Percentiles rank a stretch among this genome's conserved stretches.
These are phyloP conservation scores for Suhomyces sp. DNA, from an alignment of 805 yeast genomes.

Conservation along the genomic window DNA sequence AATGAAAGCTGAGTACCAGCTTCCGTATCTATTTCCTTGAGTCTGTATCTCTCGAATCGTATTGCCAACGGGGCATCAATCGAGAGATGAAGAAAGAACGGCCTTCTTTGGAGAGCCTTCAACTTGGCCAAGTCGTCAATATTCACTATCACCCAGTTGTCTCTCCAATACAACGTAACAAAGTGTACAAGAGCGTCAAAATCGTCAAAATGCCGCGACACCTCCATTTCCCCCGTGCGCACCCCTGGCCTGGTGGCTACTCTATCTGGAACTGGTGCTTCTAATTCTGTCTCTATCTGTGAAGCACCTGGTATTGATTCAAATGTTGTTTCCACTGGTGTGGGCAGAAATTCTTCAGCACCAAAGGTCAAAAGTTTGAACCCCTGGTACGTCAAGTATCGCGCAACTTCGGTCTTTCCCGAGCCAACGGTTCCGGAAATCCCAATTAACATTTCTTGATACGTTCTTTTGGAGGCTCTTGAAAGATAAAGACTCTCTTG, in stretches of 20 bases:
- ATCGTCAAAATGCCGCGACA: constrained; percentile 30
- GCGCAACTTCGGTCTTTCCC: constrained; percentile 64
- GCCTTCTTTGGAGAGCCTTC: constrained; percentile 57
- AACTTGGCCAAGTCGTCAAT: constrained; percentile 45
- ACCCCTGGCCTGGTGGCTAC: too few relatives aligned
- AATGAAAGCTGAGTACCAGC: constrained; percentile 10
- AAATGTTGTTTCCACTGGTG: too few relatives aligned
- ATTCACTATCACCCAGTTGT: constrained; percentile 58
- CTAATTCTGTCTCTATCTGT: too few relatives aligned
- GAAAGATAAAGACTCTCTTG: too few relatives aligned
- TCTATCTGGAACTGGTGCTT: too few relatives aligned
- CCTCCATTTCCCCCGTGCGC: constrained; percentile 8
- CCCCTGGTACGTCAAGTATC: constrained; percentile 56
- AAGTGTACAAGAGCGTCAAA: constrained; percentile 51
- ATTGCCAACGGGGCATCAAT: constrained; percentile 67
- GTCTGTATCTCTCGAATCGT: constrained; percentile 40
- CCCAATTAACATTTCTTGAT: constrained; percentile 72
- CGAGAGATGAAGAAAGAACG: constrained; percentile 79
- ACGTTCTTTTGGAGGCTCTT: too few relatives aligned
- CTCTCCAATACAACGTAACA: constrained; percentile 67
- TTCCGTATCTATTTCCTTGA: constrained; percentile 13
- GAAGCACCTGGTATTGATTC: constrained; percentile 5
- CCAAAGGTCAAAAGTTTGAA: constrained; percentile 35
- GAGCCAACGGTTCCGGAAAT: constrained; percentile 68
- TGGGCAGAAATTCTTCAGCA: too few relatives aligned